Conservation (phyloP, 352 stramenopile genomes). For the Globisporangium nunn region DNA sequence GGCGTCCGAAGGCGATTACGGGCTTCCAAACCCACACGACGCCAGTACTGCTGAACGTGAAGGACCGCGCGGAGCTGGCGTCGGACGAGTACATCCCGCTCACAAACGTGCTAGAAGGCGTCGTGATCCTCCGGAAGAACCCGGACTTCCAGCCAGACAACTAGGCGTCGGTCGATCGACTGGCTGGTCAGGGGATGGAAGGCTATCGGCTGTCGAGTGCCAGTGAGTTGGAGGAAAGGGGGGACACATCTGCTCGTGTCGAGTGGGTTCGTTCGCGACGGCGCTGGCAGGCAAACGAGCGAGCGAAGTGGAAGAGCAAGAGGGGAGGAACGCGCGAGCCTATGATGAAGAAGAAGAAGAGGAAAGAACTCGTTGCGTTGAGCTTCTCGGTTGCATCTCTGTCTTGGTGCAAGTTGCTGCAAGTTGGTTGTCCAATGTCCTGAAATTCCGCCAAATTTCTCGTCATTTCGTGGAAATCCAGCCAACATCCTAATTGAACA, state of each 20-base stretch:
- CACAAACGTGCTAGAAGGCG: constrained; percentile 95
- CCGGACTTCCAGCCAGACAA: constrained; percentile 85
- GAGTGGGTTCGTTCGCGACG: background rate
- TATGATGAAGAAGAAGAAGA: no score
- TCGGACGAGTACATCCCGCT: constrained; percentile 96
- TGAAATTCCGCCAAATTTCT: background rate
- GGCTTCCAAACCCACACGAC: constrained; percentile 99
- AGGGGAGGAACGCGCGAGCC: no score
- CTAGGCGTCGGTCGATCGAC: constrained; percentile 21
- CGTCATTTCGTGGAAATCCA: no score
- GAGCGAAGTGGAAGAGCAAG: background rate
- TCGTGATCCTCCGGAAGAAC: constrained; percentile 99
- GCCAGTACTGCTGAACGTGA: constrained; percentile 96
- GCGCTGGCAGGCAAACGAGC: background rate
- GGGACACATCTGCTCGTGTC: background rate
- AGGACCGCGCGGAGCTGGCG: constrained; percentile 97
- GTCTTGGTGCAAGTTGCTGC: no score
- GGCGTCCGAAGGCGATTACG: constrained; percentile 99
- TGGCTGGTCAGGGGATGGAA: background rate
- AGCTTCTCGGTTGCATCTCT: no score
- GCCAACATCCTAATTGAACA: no score
- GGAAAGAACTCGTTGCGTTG: no score
- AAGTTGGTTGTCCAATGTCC: background rate
- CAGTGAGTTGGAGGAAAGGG: no score
- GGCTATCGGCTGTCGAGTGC: background rate